phyloP scores from a whole-genome alignment of 208 protist genomes.

The Leishmania mexicana region DNA sequence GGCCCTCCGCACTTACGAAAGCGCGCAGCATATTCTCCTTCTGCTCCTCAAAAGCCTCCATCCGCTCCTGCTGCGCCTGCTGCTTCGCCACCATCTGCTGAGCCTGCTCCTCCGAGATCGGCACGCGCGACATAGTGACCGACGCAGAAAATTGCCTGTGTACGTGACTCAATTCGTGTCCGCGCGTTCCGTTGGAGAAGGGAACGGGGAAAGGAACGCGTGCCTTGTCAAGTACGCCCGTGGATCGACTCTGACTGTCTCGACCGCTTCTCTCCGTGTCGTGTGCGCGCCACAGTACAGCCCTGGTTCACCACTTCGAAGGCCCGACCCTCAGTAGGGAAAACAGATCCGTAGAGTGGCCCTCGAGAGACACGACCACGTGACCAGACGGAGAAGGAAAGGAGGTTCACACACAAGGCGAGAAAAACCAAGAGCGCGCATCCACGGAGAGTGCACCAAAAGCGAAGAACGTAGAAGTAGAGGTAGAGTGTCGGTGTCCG shows the following conservation, averaged over 20 bases:
- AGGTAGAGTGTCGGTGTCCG: neutral
- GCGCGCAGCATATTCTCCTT: constrained; percentile 88
- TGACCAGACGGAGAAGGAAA: neutral
- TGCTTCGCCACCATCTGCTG: constrained; percentile 90
- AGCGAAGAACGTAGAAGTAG: constrained; percentile 4
- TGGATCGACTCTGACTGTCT: neutral
- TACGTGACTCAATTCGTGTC: neutral
- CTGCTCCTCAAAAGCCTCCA: constrained; percentile 81
- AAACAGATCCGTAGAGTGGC: neutral
- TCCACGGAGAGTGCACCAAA: neutral
- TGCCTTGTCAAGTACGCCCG: neutral
- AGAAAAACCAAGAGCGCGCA: neutral
- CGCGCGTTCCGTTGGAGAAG: neutral
- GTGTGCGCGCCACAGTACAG: neutral
- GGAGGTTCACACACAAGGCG: neutral
- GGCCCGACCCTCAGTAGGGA: neutral
- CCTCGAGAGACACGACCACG: neutral
- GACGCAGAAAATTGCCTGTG: neutral
- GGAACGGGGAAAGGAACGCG: neutral
- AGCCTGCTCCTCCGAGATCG: constrained; percentile 89
- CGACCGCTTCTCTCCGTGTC: neutral
- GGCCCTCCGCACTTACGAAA: constrained; percentile 83
- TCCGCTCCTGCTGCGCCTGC: constrained; percentile 83
- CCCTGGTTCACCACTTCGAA: neutral
- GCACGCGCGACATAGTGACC: constrained; percentile 61